phyloP scores from a whole-genome alignment of 768 basidiomycete species.

The Kwoniella sp. region DNA sequence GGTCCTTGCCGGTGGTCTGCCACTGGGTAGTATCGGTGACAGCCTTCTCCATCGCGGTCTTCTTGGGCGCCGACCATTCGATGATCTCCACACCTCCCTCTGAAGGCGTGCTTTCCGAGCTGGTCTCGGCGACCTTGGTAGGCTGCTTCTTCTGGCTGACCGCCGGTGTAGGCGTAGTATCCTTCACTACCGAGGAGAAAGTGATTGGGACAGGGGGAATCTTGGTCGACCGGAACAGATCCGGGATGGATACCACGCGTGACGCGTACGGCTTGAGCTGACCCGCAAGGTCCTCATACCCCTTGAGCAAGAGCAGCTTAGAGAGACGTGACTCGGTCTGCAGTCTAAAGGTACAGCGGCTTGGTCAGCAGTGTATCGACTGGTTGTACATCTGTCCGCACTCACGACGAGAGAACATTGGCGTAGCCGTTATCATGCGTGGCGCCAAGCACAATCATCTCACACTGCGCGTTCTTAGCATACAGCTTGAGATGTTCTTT shows the following conservation, averaged over 20 bases:
- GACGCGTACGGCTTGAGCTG: conserved; percentile 22
- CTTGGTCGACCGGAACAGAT: conserved; percentile 26
- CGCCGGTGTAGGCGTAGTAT: not conserved
- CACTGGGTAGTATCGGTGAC: not conserved
- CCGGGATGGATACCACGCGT: conserved; percentile 24
- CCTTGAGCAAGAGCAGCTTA: conserved; percentile 36
- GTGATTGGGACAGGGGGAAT: conserved; percentile 4
- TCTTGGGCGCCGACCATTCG: conserved; percentile 2
- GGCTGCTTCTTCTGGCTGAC: not conserved
- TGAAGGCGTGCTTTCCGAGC: not conserved
- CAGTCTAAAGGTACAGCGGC: conserved; percentile 1
- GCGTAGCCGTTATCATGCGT: conserved; percentile 40
- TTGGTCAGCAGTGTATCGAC: not conserved
- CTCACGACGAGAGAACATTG: conserved; percentile 32
- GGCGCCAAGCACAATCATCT: conserved; percentile 33
- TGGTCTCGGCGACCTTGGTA: not conserved
- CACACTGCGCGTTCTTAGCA: conserved; percentile 29
- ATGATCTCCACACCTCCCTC: conserved; percentile 1
- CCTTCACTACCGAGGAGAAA: not conserved
- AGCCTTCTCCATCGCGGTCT: not conserved
- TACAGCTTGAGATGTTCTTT: conserved; percentile 32
- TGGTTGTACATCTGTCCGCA: no score
- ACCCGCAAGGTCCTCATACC: conserved; percentile 22
- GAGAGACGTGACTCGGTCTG: conserved; percentile 31
- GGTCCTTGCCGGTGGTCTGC: not conserved